These are phyloP conservation scores for Gamarada debralockiae DNA, from an alignment of 495 filamentous ascomycete species.

Conservation along the genomic window DNA sequence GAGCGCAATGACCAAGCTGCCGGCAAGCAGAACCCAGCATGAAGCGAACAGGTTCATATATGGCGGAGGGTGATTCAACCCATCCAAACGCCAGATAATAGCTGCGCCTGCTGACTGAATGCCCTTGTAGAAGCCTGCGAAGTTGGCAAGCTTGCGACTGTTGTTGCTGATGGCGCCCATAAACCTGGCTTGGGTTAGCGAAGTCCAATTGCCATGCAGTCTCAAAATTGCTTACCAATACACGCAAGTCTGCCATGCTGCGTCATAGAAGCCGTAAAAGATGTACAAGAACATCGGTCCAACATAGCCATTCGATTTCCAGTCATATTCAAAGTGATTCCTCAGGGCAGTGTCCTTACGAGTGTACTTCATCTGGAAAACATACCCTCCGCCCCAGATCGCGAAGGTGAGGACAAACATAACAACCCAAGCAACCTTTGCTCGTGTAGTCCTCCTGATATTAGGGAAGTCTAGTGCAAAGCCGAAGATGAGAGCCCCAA, in stretches of 20 bases:
- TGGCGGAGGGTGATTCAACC: slow-evolving; percentile 47
- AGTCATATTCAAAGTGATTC: slow-evolving; percentile 49
- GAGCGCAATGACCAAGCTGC: slow-evolving; percentile 63
- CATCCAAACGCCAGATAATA: slow-evolving; percentile 75
- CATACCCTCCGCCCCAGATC: slow-evolving; percentile 86
- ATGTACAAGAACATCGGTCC: slow-evolving; percentile 89
- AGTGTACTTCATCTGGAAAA: slow-evolving; percentile 63
- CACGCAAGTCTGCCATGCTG: slow-evolving; percentile 75
- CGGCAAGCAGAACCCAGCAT: slow-evolving; percentile 53
- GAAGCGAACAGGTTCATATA: slow-evolving; percentile 46
- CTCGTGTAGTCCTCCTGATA: slow-evolving; percentile 66
- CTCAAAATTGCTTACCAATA: slow-evolving; percentile 65
- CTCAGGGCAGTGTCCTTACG: slow-evolving; percentile 37
- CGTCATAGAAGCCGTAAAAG: slow-evolving; percentile 87
- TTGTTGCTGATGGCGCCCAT: slow-evolving; percentile 91
- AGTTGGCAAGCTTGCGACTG: slow-evolving; percentile 81
- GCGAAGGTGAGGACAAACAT: slow-evolving; percentile 69
- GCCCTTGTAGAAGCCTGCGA: slow-evolving; percentile 90
- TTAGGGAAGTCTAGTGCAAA: slow-evolving; percentile 62
- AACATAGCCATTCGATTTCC: slow-evolving; percentile 59
- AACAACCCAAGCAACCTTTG: slow-evolving; percentile 60
- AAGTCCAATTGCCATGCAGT: neutral
- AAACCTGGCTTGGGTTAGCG: slow-evolving; percentile 41
- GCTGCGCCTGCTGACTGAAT: slow-evolving; percentile 86
- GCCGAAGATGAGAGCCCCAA: slow-evolving; percentile 78